A percentile compares a stretch with the other conserved stretches of the same genome.
Conservation (phyloP, 768 basidiomycete genomes). For the Flagelloscypha sp. region DNA sequence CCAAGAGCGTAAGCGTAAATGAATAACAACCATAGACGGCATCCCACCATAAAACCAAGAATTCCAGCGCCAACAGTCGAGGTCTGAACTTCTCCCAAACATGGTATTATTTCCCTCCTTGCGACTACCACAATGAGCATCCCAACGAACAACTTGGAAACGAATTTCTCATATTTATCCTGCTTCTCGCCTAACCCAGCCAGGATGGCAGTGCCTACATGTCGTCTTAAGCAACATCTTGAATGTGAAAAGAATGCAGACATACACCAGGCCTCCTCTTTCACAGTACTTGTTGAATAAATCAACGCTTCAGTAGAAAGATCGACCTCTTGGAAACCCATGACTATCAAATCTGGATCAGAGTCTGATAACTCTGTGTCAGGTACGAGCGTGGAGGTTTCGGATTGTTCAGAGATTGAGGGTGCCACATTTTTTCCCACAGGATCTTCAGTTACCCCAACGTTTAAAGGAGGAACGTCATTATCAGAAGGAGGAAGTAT, state of each 20-base stretch:
- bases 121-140: slow-evolving; percentile 69
- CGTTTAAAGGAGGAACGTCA: too few species aligned
- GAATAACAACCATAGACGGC: slow-evolving; percentile 2
- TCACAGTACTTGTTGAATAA: slow-evolving; percentile 51
- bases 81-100: slow-evolving; percentile 47
- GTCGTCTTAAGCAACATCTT: too few species aligned
- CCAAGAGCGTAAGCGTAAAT: slow-evolving; percentile 4
- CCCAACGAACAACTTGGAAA: slow-evolving; percentile 75
- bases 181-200: slow-evolving; percentile 65
- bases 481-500: too few species aligned
- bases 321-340: slow-evolving; percentile 79
- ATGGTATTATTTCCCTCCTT: slow-evolving; percentile 39
- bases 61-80: slow-evolving; percentile 62
- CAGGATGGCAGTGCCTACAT: slow-evolving; percentile 52
- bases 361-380: slow-evolving; percentile 19
- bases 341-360: slow-evolving; percentile 62
- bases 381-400: not conserved
- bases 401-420: not conserved
- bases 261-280: slow-evolving; percentile 69
- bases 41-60: slow-evolving; percentile 66
- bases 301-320: slow-evolving; percentile 70
- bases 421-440: too few species aligned
- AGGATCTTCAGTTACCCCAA: too few species aligned
- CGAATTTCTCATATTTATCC: slow-evolving; percentile 61
- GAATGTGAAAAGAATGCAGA: too few species aligned